Conservation (phyloP, 768 basidiomycete species). For the Amanita inopinata region DNA sequence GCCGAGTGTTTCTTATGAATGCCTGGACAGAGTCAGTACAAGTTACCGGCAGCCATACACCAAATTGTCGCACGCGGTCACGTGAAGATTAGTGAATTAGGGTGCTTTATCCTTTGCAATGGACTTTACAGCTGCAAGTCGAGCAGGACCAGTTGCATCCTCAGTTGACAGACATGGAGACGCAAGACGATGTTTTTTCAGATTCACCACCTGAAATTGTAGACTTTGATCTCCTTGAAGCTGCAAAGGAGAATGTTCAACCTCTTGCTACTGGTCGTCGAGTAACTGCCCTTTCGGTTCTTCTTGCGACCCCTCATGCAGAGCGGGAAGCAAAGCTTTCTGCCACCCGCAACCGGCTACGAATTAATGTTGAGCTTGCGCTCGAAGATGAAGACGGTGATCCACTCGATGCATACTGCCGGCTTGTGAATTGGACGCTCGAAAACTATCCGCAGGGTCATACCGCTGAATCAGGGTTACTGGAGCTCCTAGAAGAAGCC, state of each 20-base stretch:
- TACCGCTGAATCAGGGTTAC: slow-evolving; percentile 79
- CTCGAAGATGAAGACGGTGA: slow-evolving; percentile 79
- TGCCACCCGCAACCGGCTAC: slow-evolving; percentile 52
- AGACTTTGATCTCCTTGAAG: slow-evolving; percentile 74
- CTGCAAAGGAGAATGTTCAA: slow-evolving; percentile 82
- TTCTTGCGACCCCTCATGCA: slow-evolving; percentile 68
- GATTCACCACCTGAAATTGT: slow-evolving; percentile 40
- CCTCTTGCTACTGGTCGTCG: slow-evolving; percentile 72
- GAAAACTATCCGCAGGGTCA: slow-evolving; percentile 94
- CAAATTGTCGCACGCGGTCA: slow-evolving; percentile 7
- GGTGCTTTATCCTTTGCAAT: not conserved
- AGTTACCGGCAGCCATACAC: too few relatives aligned
- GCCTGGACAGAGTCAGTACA: too few relatives aligned
- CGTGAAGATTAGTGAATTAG: slow-evolving; percentile 1
- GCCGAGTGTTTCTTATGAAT: too few relatives aligned
- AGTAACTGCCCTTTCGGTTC: slow-evolving; percentile 65
- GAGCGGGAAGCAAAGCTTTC: slow-evolving; percentile 64
- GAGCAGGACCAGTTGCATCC: too few relatives aligned
- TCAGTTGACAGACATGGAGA: not conserved
- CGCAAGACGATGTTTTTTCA: slow-evolving; percentile 33
- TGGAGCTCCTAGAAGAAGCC: slow-evolving; percentile 88
- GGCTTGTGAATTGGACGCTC: slow-evolving; percentile 84
- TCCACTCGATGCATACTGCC: slow-evolving; percentile 78
- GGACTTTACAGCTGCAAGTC: too few relatives aligned
- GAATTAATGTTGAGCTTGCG: slow-evolving; percentile 64